Base-by-base conservation (phyloP, 768 basidiomycete species). In the Boletus insuetus region DNA sequence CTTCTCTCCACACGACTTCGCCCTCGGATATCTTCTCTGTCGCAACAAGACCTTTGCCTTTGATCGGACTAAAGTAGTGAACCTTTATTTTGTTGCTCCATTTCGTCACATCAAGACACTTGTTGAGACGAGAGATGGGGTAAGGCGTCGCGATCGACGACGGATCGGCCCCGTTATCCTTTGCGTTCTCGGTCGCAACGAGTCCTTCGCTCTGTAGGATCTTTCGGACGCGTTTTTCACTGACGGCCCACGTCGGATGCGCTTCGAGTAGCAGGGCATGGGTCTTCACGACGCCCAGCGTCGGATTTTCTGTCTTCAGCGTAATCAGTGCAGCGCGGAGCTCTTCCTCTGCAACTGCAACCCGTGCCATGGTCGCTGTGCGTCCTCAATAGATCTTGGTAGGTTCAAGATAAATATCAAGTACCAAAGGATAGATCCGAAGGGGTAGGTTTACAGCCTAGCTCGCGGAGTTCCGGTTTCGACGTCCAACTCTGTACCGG, bases 41-140 rank as follows among this genome's bases (percentile, higher is more conserved):
- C 2, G 91, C 90, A 0, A 94, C 82, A 35, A 96, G 74, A 0
- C 93, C 94, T 63, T 94, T 94, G 3, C 94, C 93, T 64, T 87
- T 93, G 54, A 75, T 74, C 56, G 78, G 77, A 46, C 82, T 77
- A 63, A 92, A 92, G 70, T 83, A 79, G 64, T 76, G 80, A 7
- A 91, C 87, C 42, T 80, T 75, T 11, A 89, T 78, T 63, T 85
- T 87, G 13, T 69, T 67, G 22, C 84, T 84, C 81, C 86, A 89
- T 53, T 77, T 81, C 4, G 69, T 55, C 32, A 88, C 68, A 62
- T 92, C 83, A 8, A 94, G 76, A 22, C 77, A 75, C 26, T 82
- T 71, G 58, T 91, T 83, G 35, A 92, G 61, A 11, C 77, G 75
- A 3, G 89, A 91, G n/a, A 76, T 73, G 4, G 86, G 91, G 66